A percentile compares a stretch with the other conserved stretches of the same genome.
phyloP scores from a whole-genome alignment of 805 yeast species.

The Kuraishia piskuri region DNA sequence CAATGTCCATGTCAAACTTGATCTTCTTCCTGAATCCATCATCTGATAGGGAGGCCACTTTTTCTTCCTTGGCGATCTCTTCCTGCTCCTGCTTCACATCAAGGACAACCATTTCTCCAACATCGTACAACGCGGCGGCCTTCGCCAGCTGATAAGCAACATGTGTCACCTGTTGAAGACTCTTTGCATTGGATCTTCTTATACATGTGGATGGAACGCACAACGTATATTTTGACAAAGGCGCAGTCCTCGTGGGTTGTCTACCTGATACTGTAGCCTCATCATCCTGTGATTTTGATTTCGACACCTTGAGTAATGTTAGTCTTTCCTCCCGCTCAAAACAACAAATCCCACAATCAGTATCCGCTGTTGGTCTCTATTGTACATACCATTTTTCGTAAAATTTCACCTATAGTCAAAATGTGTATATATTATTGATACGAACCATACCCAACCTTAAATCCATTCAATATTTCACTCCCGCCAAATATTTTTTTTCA shows the following conservation, averaged over 20 bases:
- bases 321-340: neutral
- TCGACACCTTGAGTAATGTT: neutral
- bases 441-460: neutral
- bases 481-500: neutral
- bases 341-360: neutral
- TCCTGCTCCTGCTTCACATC: conserved; percentile 30
- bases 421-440: no score
- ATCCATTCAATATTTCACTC: neutral
- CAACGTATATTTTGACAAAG: conserved; percentile 35
- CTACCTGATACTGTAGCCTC: no score
- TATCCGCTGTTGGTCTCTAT: neutral
- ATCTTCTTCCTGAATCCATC: conserved; percentile 11
- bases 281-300: neutral
- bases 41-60: conserved; percentile 15
- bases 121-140: conserved; percentile 59
- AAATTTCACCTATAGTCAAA: neutral
- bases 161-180: conserved; percentile 66
- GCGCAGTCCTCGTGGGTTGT: neutral
- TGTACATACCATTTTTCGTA: neutral
- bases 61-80: conserved; percentile 8
- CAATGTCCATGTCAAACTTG: conserved; percentile 18
- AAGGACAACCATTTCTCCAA: conserved; percentile 66
- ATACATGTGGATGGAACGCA: conserved; percentile 71
- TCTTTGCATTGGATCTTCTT: conserved; percentile 42
- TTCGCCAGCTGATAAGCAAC: conserved; percentile 74